Evolutionary conservation across 257 asterid species (phyloP).

Genomic region (Nicotiana noctiflora): DNA sequence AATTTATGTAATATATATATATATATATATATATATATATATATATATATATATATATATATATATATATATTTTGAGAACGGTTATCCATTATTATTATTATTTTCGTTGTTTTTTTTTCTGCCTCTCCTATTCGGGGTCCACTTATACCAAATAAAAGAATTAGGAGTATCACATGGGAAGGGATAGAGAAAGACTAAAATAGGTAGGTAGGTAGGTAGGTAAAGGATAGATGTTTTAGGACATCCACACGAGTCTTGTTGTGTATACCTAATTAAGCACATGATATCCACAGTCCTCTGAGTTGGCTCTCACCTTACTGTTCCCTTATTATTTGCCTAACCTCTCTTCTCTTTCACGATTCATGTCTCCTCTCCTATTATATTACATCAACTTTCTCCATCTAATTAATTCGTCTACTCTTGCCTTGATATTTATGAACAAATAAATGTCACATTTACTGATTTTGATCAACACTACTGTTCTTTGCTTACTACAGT

Average conservation of each 20-base stretch:
- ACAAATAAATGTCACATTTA: background rate
- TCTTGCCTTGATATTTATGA: slow-evolving; percentile 3
- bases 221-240: slow-evolving; percentile 20
- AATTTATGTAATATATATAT: too few relatives aligned
- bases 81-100: background rate
- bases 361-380: slow-evolving; percentile 1
- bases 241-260: slow-evolving; percentile 56
- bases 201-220: slow-evolving; percentile 57
- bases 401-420: background rate
- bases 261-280: slow-evolving; percentile 53
- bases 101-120: fast-evolving
- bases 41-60: too few relatives aligned
- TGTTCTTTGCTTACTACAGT: background rate
- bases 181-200: slow-evolving; percentile 20
- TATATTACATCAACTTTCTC: background rate
- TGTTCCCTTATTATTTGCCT: slow-evolving; percentile 34
- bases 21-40: too few relatives aligned
- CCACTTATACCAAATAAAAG: background rate
- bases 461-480: background rate
- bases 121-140: background rate
- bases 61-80: too few relatives aligned
- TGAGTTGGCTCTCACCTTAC: slow-evolving; percentile 51
- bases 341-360: slow-evolving; percentile 13
- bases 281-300: slow-evolving; percentile 52
- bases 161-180: slow-evolving; percentile 41